Base-by-base conservation (phyloP, 495 filamentous ascomycete genomes). In the Extremus antarcticus region DNA sequence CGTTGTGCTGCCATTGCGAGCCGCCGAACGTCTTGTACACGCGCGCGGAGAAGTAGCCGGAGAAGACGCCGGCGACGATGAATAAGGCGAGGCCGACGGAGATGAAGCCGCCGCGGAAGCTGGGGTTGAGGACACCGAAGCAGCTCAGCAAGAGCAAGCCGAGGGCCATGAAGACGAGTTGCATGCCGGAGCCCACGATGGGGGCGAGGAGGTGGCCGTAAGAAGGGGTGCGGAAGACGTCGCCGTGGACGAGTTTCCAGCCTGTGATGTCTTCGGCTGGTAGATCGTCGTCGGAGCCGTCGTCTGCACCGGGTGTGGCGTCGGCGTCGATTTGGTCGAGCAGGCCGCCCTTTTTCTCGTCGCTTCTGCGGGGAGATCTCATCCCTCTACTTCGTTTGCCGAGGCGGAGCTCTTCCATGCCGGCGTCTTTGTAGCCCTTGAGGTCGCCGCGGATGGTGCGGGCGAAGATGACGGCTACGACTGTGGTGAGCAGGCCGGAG, bases 211-310 rank as follows among this genome's bases (percentile, higher is more conserved):
- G 75, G 24, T 82, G 78, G 41, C 87, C 87, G 66, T 85, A 80
- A 13, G 76, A 66, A 2, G 90, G 90, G 20, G 84, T 70, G 20
- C 90, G 80, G 73, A 96, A 96, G n/a, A 95, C 87, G 68, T 96
- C 90, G 16, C 82, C 88, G 63, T 96, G 90, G n/a, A 95, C 76
- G 20, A 94, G 74, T 65, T 95, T 96, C 90, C 90, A 96, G 39
- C 90, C 90, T 19, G 87, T 88, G 32, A 86, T 76, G 59, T 96
- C 90, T 60, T 96, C 90, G 9, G 51, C 39, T 2, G 88, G 66
- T 3, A 73, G 68, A 58, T 94, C 89, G 1, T 90, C 90, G 53
- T 91, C 88, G 15, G 80, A 84, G 1, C 76, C 78, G 8, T 76
- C 61, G 43, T 89, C 86, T 2, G 71, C 79, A 55, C 81, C 81